A percentile compares a stretch with the other conserved stretches of the same genome.
Conservation (phyloP, 768 basidiomycete genomes). For the Suillus paluster region DNA sequence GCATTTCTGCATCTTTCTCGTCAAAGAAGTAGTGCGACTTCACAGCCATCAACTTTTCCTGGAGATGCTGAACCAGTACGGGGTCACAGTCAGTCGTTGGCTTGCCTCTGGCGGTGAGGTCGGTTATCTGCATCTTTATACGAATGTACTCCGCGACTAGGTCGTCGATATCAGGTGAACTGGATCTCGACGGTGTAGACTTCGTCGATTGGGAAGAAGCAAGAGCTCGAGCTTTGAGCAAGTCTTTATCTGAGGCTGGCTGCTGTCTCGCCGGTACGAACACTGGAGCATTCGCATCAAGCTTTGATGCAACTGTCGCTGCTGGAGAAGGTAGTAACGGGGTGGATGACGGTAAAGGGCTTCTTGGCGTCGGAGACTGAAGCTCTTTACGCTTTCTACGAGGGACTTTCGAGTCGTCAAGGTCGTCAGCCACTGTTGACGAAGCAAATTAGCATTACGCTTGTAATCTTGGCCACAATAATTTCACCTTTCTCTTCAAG, state of each 20-base stretch:
- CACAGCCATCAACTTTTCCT: slow-evolving; percentile 48
- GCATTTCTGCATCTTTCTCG: slow-evolving; percentile 61
- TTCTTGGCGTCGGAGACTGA: slow-evolving; percentile 9
- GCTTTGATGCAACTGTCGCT: slow-evolving; percentile 27
- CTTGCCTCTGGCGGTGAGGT: slow-evolving; percentile 42
- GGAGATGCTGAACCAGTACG: slow-evolving; percentile 43
- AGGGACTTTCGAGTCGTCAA: slow-evolving; percentile 20
- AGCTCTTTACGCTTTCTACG: slow-evolving; percentile 12
- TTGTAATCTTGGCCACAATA: background rate
- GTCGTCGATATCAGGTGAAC: slow-evolving; percentile 50
- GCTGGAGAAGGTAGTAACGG: slow-evolving; percentile 4
- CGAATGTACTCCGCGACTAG: slow-evolving; percentile 66
- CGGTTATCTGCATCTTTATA: slow-evolving; percentile 60
- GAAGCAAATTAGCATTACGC: background rate
- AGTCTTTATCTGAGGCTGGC: slow-evolving; percentile 17
- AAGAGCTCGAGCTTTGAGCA: slow-evolving; percentile 14
- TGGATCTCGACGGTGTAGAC: slow-evolving; percentile 31
- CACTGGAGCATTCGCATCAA: slow-evolving; percentile 45
- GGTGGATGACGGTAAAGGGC: slow-evolving; percentile 5
- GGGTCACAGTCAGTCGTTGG: slow-evolving; percentile 28
- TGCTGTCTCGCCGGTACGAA: slow-evolving; percentile 39
- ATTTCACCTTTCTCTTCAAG: slow-evolving; percentile 46
- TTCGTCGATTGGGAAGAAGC: slow-evolving; percentile 21
- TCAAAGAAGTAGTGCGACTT: slow-evolving; percentile 74
- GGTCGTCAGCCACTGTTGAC: slow-evolving; percentile 7